Conservation (phyloP, 2,329 filamentous ascomycete genomes). For the Cladosporium cucumerinum region DNA sequence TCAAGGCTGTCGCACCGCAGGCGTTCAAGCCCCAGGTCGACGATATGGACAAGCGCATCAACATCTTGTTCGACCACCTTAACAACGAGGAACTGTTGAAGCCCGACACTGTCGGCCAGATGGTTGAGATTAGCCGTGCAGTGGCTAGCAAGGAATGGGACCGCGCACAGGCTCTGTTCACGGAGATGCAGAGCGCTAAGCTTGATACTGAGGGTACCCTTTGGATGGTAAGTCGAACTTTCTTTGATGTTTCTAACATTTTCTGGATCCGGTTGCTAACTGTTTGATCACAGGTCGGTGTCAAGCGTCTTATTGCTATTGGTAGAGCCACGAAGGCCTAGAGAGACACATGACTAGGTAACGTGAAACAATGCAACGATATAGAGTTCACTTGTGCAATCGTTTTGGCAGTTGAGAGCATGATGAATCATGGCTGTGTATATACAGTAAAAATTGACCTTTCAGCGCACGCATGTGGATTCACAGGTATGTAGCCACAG, state of each 20-base stretch:
- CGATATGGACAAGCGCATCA: conserved; percentile 88
- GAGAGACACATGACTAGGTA: neutral
- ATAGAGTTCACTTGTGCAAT: neutral
- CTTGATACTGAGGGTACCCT: conserved; percentile 46
- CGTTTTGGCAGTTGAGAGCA: neutral
- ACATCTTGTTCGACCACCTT: conserved; percentile 91
- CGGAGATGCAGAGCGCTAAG: conserved; percentile 47
- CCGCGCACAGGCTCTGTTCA: conserved; percentile 43
- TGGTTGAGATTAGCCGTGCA: conserved; percentile 53
- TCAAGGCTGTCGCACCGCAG: conserved; percentile 80
- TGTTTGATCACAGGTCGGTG: conserved; percentile 14
- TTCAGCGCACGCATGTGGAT: neutral
- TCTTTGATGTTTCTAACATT: neutral
- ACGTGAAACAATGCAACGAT: neutral
- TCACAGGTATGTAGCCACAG: neutral
- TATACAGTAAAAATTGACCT: neutral
- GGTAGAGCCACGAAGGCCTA: conserved; percentile 26
- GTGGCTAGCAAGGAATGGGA: conserved; percentile 45
- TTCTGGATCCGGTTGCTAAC: neutral
- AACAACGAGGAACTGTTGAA: conserved; percentile 92
- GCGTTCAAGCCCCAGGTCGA: conserved; percentile 85
- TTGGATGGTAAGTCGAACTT: conserved; percentile 47
- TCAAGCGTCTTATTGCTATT: conserved; percentile 37
- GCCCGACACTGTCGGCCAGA: conserved; percentile 68
- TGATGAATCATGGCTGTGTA: neutral